Evolutionary conservation across 2,329 filamentous ascomycete species (phyloP), one percentile per base, ranked within the genome.

Genomic region (Pseudogymnoascus sp.): DNA sequence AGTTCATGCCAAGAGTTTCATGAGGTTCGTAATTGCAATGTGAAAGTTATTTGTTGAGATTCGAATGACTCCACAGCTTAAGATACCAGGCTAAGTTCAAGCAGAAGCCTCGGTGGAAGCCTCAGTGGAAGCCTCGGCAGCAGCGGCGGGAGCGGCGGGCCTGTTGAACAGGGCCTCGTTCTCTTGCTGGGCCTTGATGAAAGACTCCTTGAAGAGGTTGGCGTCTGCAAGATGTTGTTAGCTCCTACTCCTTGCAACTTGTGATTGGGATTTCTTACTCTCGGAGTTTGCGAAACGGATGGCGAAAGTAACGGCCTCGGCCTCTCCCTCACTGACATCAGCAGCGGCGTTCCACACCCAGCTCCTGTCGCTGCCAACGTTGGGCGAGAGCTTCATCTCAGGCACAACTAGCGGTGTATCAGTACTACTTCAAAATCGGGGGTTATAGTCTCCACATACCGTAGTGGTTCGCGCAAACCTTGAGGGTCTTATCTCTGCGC

Each of bases 401-500:
- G 93, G 93, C 66, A 96, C 91, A 74, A 99, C 93, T 96, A 70
- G 42, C 61, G 47, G 21, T 56, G 63, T 19, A 64, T 69, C 70
- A 70, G 67, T 44, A 35, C n/a, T n/a, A 31, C 10, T 21, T 63
- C 42, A 24, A 59, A 38, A 6, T 26, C 33, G 35, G 31, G 37
- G 29, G 33, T 35, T 35, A 24, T 35, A 5, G 19, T 35, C 8
- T 21, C 61, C 60, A 81, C 89, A 73, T 87, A 96, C 93, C 88
- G 80, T 99, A 99, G 85, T 99, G 95, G 84, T 99, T 99, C 76
- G 95, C 95, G 88, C 95, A 99, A 79, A 99, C 95, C 86, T 99
- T 99, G 81, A 97, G 87, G 66, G 95, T 99, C 91, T 97, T 97
- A 83, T 99, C 95, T 76, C 95, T 86, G 77, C 95, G 90, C 95